A percentile compares a stretch with the other conserved stretches of the same genome.
Evolutionary conservation across 2,329 filamentous ascomycete genomes (phyloP).

Genomic region (Chaetomium sp.): DNA sequence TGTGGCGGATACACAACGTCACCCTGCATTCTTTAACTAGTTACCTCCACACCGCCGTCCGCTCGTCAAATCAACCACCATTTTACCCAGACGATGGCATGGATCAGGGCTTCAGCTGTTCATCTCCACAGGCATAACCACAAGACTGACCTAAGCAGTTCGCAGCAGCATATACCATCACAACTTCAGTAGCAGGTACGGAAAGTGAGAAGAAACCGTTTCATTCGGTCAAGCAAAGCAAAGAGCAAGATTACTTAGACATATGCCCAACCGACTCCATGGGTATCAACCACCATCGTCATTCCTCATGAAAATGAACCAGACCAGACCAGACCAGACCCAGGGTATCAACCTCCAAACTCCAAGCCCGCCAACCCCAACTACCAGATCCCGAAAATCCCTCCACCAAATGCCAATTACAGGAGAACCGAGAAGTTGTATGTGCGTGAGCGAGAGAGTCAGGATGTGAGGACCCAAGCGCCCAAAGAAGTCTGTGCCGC

Average conservation of each 20-base stretch:
- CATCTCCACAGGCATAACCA: neutral
- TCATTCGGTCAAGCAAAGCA: neutral
- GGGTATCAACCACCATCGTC: slow-evolving; percentile 10
- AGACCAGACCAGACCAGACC: neutral
- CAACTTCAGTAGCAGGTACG: neutral
- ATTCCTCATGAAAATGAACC: neutral
- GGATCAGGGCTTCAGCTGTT: neutral
- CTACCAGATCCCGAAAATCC: slow-evolving; percentile 9
- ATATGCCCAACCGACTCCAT: neutral
- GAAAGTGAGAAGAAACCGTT: neutral
- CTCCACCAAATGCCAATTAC: slow-evolving; percentile 7
- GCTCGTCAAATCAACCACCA: neutral
- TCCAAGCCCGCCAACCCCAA: neutral
- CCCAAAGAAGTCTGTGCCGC: neutral
- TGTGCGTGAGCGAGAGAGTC: slow-evolving; percentile 1
- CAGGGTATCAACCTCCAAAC: slow-evolving; percentile 6
- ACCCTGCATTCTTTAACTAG: slow-evolving; percentile 5
- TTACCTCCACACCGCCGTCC: neutral
- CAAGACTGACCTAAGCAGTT: neutral
- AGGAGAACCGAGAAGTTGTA: slow-evolving; percentile 11
- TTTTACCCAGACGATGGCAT: neutral
- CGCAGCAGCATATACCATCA: neutral
- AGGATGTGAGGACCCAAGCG: neutral
- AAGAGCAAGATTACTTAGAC: neutral
- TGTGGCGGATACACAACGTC: slow-evolving; percentile 16